Conservation (phyloP, 495 filamentous ascomycete genomes). For the Podospora didyma region DNA sequence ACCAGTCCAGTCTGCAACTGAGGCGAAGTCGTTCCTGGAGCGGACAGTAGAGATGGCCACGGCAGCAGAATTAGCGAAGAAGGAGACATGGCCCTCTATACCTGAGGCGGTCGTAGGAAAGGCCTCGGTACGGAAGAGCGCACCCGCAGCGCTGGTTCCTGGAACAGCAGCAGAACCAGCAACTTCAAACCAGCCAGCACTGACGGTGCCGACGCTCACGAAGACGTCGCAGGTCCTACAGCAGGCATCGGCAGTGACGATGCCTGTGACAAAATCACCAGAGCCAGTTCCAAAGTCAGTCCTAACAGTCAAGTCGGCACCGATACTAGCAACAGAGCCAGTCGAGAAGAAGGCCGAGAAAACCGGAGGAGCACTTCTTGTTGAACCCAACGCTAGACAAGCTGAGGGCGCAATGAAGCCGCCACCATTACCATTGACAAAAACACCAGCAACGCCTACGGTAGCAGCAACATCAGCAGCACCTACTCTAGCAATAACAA, state of each 20-base stretch:
- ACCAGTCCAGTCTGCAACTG: neutral
- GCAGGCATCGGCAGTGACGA: neutral
- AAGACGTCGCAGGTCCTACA: neutral
- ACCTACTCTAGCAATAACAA: neutral
- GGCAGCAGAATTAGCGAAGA: neutral
- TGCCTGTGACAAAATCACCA: neutral
- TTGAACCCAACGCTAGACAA: no score
- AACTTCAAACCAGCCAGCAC: neutral
- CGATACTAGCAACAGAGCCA: neutral
- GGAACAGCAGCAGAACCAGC: no score
- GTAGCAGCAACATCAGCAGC: neutral
- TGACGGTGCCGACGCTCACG: neutral
- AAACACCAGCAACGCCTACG: neutral
- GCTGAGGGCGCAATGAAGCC: neutral
- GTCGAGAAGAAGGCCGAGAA: neutral
- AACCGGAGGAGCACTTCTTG: no score
- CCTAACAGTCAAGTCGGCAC: neutral
- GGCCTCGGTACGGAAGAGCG: no score
- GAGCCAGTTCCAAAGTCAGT: neutral
- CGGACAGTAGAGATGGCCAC: neutral
- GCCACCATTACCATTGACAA: neutral
- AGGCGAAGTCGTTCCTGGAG: neutral
- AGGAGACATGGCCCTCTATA: neutral
- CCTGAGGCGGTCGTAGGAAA: no score
- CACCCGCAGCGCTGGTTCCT: no score